Base-by-base conservation (phyloP, 352 stramenopile species). In the Phytophthora fragariae region DNA sequence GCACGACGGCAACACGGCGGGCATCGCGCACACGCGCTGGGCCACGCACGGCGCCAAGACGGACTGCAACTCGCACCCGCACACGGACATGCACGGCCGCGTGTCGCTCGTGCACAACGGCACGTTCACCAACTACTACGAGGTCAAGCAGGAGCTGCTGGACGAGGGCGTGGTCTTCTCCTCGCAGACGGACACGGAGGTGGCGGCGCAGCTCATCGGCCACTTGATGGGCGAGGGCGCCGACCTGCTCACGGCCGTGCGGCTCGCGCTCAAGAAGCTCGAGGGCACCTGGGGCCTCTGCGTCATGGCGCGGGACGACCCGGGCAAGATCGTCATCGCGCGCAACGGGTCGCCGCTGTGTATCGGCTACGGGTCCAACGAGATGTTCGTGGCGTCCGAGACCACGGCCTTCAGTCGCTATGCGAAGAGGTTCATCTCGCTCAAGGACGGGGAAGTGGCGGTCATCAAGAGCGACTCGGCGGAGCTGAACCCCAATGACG, bases 11-110 rank as follows among this genome's bases (percentile, higher is more conserved):
- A 98, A 99, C 85, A 88, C 84, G 9, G 81, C 99, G 15, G 98
- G 98, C 52, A 99, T 99, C 73, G 98, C 97, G 33, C 98, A 99
- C 85, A 99, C 98, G n/a, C 97, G 98, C 11, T 99, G 98, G 98
- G 98, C 98, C 12, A 99, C 98, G 9, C 98, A 99, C 79, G 98
- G 98, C 52, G 81, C 89, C 57, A 99, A 99, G 79, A 99, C 97
- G 7, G 97, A 99, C 86, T 87, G 90, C 65, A 99, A 99, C 90
- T 98, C 97, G 27, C 98, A 99, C 80, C 98, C 98, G 41, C 98
- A 99, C 82, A 95, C 79, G 57, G 97, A 99, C 86, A 95, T 90
- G 62, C 90, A 98, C 60, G 88, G 92, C 57, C 86, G 91, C 57
- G 95, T 99, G 58, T 97, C 96, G 6, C 74, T 99, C n/a, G 97